Base-by-base conservation (phyloP, 1,284 basidiomycete genomes). In the Apiotrichum akiyoshidainum region DNA sequence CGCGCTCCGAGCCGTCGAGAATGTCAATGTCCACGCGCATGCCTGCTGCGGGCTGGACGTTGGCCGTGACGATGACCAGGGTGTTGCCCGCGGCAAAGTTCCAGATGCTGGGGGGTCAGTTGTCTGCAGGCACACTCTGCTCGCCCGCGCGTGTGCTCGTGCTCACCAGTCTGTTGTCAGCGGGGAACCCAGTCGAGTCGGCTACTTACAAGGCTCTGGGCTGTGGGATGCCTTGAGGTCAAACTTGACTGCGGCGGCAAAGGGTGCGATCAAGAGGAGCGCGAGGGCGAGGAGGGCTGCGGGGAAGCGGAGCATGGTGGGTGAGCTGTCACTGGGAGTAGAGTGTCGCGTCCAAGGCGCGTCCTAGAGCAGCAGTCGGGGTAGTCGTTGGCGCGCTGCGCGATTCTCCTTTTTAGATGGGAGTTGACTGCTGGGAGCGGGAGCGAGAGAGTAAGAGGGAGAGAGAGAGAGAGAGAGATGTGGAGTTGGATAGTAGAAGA, bases 21-120 rank as follows among this genome's bases (percentile, higher is more conserved):
- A 99, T 92, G 73, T 96, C 91, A 64, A 99, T 84, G 80, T 99
- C 95, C 44, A 97, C 82, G 21, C 90, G 84, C 78, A 93, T 90
- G 60, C 83, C 81, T 1, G 66, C 50, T 77, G 87, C 87, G 0
- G 86, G 82, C 0, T 87, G 85, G 41, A 93, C 86, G 72, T 95
- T 95, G 57, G 92, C 92, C 0, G 95, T 97, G 66, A 97, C 90
- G 66, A 99, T 90, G 69, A 95, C 90, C 34, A 96, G 85, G 9
- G 90, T 85, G 69, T 92, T 86, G 2, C 82, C 79, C 69, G 92
- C 87, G n/a, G 88, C 92, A 52, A 88, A 82, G 74, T 97, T 94
- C 93, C 93, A 97, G 60, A 96, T 86, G 78, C 93, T 96, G 79
- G 9, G 7, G 21, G 6, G 50, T 64, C 26, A 58, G 49, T 17